Percentiles rank a stretch among this genome's conserved stretches.
Evolutionary conservation across 805 yeast genomes (phyloP).

Genomic region (Zygosaccharomyces pseudorouxii): DNA sequence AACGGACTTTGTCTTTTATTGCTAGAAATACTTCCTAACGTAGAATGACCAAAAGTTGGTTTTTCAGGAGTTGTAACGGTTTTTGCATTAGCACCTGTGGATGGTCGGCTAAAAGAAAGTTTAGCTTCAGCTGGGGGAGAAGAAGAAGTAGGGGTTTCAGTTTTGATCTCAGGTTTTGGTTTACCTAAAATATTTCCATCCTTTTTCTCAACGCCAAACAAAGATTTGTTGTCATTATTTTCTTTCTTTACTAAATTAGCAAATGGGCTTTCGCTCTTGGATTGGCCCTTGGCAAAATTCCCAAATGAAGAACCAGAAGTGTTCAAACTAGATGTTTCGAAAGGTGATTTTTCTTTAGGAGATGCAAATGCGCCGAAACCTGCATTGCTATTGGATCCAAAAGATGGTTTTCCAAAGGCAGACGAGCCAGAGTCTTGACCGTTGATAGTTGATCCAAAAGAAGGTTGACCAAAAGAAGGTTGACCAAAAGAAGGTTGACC

Average conservation of each 20-base stretch:
- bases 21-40: conserved; percentile 10
- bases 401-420: conserved; percentile 18
- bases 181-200: neutral
- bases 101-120: conserved; percentile 16
- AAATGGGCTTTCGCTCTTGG: conserved; percentile 2
- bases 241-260: conserved; percentile 4
- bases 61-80: conserved; percentile 5
- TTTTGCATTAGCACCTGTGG: conserved; percentile 8
- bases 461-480: conserved; percentile 22
- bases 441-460: conserved; percentile 1
- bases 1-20: conserved; percentile 9
- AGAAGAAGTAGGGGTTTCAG: neutral
- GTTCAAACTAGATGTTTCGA: neutral
- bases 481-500: conserved; percentile 17
- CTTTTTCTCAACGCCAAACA: neutral
- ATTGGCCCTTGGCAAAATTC: neutral
- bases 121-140: conserved; percentile 3
- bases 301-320: conserved; percentile 11
- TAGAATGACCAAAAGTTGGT: conserved; percentile 16
- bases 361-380: conserved; percentile 8
- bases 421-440: conserved; percentile 11
- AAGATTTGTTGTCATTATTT: neutral
- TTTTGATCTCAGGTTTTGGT: neutral
- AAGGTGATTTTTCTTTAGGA: conserved; percentile 4
- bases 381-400: conserved; percentile 9